Percentiles rank a stretch among this genome's conserved stretches.
Conservation (phyloP, 2,329 filamentous ascomycete genomes). For the Colletotrichum sp. region DNA sequence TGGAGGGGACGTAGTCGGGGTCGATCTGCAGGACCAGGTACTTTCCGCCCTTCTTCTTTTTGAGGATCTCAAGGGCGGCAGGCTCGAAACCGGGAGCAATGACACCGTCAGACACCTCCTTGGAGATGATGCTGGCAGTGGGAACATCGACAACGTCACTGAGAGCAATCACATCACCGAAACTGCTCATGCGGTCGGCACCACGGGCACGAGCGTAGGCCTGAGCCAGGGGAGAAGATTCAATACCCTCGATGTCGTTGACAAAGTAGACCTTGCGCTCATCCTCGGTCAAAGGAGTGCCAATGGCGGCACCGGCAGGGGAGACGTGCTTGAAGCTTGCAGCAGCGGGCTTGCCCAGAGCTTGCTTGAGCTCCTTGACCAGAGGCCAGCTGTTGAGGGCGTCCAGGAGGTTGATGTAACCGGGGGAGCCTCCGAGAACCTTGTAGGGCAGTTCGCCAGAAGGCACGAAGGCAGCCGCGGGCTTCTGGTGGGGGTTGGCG, state of each 20-base stretch:
- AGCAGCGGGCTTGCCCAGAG: conserved; percentile 86
- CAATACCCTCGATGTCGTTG: conserved; percentile 89
- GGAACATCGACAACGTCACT: conserved; percentile 89
- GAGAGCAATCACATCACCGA: conserved; percentile 94
- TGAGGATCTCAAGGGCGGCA: conserved; percentile 87
- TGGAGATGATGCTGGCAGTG: conserved; percentile 96
- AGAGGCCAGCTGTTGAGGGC: conserved; percentile 96
- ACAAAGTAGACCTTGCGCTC: conserved; percentile 99
- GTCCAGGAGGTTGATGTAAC: conserved; percentile 97
- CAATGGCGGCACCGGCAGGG: conserved; percentile 93
- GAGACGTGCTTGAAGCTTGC: conserved; percentile 99
- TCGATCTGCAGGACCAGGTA: conserved; percentile 98
- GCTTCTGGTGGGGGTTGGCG: conserved; percentile 98
- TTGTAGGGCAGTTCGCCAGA: conserved; percentile 88
- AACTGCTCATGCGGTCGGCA: conserved; percentile 98
- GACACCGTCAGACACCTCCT: conserved; percentile 96
- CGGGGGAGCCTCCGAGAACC: conserved; percentile 85
- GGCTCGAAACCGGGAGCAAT: conserved; percentile 87
- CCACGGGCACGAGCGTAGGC: conserved; percentile 95
- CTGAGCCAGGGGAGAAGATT: conserved; percentile 85
- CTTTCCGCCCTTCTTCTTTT: conserved; percentile 98
- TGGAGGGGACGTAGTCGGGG: conserved; percentile 79
- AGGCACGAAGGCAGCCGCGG: conserved; percentile 81
- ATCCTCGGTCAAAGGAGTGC: conserved; percentile 81
- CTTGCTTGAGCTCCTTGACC: conserved; percentile 93